Evolutionary conservation across 345 rosid species (phyloP).

Genomic region (Heritiera littoralis): DNA sequence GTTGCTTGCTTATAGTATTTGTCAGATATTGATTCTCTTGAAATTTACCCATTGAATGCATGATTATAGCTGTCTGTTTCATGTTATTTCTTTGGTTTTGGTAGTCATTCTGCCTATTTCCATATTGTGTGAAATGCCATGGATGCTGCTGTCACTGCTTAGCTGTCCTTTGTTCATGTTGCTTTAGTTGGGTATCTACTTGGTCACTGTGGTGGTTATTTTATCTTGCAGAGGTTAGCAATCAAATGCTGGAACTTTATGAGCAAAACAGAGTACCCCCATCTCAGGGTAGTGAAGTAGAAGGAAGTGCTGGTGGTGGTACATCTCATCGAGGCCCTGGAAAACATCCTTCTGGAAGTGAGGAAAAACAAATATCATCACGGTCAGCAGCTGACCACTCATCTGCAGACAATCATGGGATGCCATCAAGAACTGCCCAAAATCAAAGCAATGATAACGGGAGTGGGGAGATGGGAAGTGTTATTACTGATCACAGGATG

Average conservation of each 20-base stretch:
- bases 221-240: slow-evolving; percentile 69
- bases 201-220: not conserved
- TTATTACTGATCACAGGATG: slow-evolving; percentile 62
- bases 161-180: slow-evolving; percentile 6
- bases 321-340: slow-evolving; percentile 43
- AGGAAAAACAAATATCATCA: slow-evolving; percentile 56
- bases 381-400: slow-evolving; percentile 47
- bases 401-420: slow-evolving; percentile 47
- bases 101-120: not conserved
- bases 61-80: slow-evolving; percentile 16
- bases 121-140: not conserved
- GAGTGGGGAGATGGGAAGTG: slow-evolving; percentile 72
- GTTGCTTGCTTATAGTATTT: slow-evolving; percentile 7
- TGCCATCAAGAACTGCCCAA: slow-evolving; percentile 39
- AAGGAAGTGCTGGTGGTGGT: slow-evolving; percentile 77
- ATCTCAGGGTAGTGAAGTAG: slow-evolving; percentile 64
- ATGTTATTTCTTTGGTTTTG: not conserved
- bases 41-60: not conserved
- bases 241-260: slow-evolving; percentile 75
- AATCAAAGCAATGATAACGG: slow-evolving; percentile 59
- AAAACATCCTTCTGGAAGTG: slow-evolving; percentile 46
- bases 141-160: slow-evolving; percentile 15
- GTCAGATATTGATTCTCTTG: slow-evolving; percentile 22
- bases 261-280: slow-evolving; percentile 61
- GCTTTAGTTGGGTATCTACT: not conserved